Conservation (phyloP, 352 stramenopile species). For the Phytophthora pini region DNA sequence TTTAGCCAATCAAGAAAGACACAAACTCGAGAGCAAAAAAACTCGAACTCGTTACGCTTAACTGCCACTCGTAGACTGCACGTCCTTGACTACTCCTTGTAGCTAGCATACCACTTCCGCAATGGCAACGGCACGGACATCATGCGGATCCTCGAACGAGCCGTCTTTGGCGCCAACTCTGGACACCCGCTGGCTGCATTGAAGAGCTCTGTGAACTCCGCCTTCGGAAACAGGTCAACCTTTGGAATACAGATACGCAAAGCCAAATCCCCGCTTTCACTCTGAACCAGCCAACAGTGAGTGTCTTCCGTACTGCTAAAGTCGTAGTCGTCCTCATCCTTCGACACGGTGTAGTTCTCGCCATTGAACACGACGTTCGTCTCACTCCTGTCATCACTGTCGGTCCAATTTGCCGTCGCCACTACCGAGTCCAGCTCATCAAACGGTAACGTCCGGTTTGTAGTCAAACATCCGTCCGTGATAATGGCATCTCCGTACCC, state of each 20-base stretch:
- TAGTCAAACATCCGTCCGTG: conserved; percentile 25
- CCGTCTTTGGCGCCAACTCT: too few species aligned
- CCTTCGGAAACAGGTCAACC: too few species aligned
- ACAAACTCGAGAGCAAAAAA: too few species aligned
- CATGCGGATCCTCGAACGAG: too few species aligned
- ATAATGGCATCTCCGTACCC: conserved; percentile 22
- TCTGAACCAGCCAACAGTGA: conserved; percentile 33
- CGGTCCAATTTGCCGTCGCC: conserved; percentile 25
- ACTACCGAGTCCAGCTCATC: conserved; percentile 23
- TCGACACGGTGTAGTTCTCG: conserved; percentile 24
- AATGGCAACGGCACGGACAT: too few species aligned
- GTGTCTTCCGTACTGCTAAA: conserved; percentile 1
- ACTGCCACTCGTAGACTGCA: too few species aligned
- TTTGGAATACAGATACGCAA: conserved; percentile 17
- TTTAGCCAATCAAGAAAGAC: too few species aligned
- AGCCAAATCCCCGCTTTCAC: conserved; percentile 15
- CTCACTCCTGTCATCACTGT: conserved; percentile 6
- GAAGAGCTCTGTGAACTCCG: too few species aligned
- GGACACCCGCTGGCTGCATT: too few species aligned
- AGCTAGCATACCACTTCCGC: too few species aligned
- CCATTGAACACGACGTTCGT: conserved; percentile 23
- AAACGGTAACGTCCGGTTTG: conserved; percentile 5
- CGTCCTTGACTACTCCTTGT: too few species aligned
- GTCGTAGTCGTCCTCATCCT: conserved; percentile 6
- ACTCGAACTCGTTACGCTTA: too few species aligned